phyloP scores from a whole-genome alignment of 768 basidiomycete species.

The Lenzites betulinus region DNA sequence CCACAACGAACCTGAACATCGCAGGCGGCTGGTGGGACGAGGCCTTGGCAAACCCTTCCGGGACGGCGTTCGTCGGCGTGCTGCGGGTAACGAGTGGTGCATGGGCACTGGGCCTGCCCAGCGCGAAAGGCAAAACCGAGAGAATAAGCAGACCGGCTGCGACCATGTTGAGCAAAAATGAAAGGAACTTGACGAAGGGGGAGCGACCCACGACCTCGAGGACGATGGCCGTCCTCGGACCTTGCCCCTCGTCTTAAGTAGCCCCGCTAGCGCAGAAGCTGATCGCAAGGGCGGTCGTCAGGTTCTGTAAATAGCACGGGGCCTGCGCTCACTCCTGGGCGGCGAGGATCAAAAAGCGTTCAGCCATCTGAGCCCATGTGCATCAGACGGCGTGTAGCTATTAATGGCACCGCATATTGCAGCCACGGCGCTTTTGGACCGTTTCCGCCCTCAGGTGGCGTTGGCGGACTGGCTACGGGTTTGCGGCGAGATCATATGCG shows the following conservation, averaged over 20 bases:
- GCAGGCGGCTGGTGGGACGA: neutral
- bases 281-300: neutral
- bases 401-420: neutral
- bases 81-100: slow-evolving; percentile 14
- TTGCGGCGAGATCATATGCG: too few species aligned
- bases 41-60: neutral
- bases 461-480: neutral
- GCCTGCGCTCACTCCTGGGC: too few species aligned
- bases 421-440: neutral
- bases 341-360: neutral
- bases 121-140: slow-evolving; percentile 15
- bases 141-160: slow-evolving; percentile 20
- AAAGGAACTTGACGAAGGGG: slow-evolving; percentile 2
- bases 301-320: neutral
- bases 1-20: slow-evolving; percentile 26
- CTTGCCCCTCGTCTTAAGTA: neutral
- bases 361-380: neutral
- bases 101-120: slow-evolving; percentile 19
- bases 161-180: slow-evolving; percentile 17
- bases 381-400: neutral
- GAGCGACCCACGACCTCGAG: slow-evolving; percentile 8
- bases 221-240: neutral
- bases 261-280: neutral
- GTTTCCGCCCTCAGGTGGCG: neutral
- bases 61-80: neutral